phyloP scores from a whole-genome alignment of 202 grass and related monocot species.

The Panicum virgatum region DNA sequence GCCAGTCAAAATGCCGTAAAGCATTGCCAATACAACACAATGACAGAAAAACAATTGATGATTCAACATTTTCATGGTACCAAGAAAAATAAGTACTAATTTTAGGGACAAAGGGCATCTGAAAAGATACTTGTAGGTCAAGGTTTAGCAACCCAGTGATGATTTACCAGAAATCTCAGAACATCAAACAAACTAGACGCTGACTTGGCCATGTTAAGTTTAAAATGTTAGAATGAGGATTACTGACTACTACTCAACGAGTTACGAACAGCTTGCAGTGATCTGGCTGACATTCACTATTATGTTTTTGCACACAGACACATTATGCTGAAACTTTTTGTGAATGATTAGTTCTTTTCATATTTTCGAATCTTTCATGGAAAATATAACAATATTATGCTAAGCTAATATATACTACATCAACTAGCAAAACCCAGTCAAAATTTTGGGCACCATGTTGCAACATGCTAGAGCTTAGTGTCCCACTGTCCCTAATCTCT shows the following conservation, averaged over 20 bases:
- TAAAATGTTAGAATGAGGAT: not conserved
- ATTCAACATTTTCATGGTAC: not conserved
- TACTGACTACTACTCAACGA: not conserved
- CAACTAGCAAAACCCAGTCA: not conserved
- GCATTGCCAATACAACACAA: conserved; percentile 5
- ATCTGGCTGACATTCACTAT: not conserved
- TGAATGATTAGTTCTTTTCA: not conserved
- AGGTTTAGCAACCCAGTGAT: not conserved
- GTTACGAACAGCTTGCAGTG: not conserved
- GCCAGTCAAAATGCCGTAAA: conserved; percentile 3
- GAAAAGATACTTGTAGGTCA: not conserved
- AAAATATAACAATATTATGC: not conserved
- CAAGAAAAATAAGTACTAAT: not conserved
- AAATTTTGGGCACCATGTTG: not conserved
- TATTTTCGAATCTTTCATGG: not conserved
- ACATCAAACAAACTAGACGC: not conserved
- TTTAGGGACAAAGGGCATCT: not conserved
- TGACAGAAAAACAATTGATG: not conserved
- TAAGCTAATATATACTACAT: not conserved
- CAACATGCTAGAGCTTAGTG: not conserved
- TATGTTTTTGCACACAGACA: not conserved
- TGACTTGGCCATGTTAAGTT: not conserved
- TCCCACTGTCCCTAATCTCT: not conserved
- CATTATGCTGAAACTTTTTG: not conserved
- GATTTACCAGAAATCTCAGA: conserved; percentile 14